These are phyloP conservation scores for Xylaria sp. DNA, from an alignment of 495 filamentous ascomycete species.

Conservation along the genomic window DNA sequence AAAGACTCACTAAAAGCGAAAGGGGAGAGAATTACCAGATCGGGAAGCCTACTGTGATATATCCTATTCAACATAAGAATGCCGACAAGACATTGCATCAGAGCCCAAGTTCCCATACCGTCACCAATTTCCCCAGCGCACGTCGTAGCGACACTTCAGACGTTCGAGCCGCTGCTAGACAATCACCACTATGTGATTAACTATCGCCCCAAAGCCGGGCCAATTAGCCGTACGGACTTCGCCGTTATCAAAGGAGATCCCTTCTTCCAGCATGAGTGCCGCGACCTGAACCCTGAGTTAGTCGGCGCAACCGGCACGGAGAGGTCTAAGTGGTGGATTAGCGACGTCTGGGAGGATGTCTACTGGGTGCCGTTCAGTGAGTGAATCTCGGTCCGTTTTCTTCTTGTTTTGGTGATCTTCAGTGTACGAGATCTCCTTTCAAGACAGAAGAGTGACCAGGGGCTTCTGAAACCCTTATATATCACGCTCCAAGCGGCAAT, in stretches of 20 bases:
- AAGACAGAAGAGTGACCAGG: too few relatives aligned
- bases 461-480: too few relatives aligned
- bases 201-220: slow-evolving; percentile 35
- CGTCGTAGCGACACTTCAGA: slow-evolving; percentile 41
- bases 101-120: slow-evolving; percentile 47
- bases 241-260: slow-evolving; percentile 40
- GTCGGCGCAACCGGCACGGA: not conserved
- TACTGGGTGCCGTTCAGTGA: slow-evolving; percentile 48
- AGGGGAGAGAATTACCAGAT: not conserved
- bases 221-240: slow-evolving; percentile 31
- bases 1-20: not conserved
- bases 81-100: slow-evolving; percentile 33
- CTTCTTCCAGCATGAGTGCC: slow-evolving; percentile 42
- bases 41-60: not conserved
- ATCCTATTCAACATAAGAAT: not conserved
- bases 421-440: too few relatives aligned
- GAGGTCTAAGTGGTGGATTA: slow-evolving; percentile 30
- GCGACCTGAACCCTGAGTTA: slow-evolving; percentile 24
- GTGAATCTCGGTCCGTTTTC: too few relatives aligned
- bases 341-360: slow-evolving; percentile 46
- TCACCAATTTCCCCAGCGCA: slow-evolving; percentile 33
- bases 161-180: slow-evolving; percentile 47
- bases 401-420: too few relatives aligned
- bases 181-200: slow-evolving; percentile 41
- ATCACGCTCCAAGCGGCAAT: too few relatives aligned